Base-by-base conservation (phyloP, 768 basidiomycete genomes). In the Astraeus odoratus region DNA sequence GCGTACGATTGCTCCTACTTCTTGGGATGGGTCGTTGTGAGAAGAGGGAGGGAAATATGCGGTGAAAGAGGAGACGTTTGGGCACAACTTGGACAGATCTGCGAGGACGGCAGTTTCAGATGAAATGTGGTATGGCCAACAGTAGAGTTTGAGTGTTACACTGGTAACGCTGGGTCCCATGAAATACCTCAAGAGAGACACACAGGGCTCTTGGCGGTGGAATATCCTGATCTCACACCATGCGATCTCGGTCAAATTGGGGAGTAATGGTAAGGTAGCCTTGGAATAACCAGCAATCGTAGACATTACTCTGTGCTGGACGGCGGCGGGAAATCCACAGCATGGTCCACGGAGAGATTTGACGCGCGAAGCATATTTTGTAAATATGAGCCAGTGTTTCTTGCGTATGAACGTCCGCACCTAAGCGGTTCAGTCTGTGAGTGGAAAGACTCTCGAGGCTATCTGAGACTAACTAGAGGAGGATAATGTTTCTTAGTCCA, bases 201-300 rank as follows among this genome's bases (percentile, higher is more conserved):
- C 47, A 24, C 52, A 50, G 4, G 58, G 57, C 37, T 58, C 44
- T 12, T 50, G 52, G 3, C 54, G 25, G 26, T 55, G 56, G 3
- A 50, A 51, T 57, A 55, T 57, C 27, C 53, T 51, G 18, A 57
- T 49, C 46, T 53, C 50, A 34, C 53, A 51, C 60, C 61, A 64
- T 25, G 51, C 36, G 19, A 62, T 49, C 20, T 53, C 47, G 0
- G 33, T 56, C 18, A 61, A 55, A 13, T 57, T 61, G 4, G 61
- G 60, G 19, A 63, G 57, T 6, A 63, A 26, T 0, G 60, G 57
- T 5, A 52, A 34, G 0, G 57, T 43, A 0, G 54, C 48, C 16
- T 48, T 47, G 0, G 51, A 40, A 9, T 50, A 47, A 15, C 33
- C 34, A 4, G 47, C 49, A n/a, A 61, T 48, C 13, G 51, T 46